Conservation (phyloP, 2,329 filamentous ascomycete genomes). For the Botrytis cinerea region DNA sequence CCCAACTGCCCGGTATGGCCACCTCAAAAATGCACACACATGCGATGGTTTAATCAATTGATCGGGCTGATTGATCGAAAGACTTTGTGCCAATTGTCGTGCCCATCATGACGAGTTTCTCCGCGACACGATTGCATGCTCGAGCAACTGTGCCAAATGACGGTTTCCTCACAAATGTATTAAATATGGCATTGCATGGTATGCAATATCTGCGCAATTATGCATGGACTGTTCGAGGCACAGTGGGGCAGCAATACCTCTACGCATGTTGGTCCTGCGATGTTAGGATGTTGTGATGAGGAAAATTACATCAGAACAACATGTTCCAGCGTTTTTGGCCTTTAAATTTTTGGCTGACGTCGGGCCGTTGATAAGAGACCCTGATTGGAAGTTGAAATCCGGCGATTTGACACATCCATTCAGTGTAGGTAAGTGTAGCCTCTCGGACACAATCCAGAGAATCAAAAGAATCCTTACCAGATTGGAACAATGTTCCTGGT, state of each 20-base stretch:
- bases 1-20: background rate
- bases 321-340: background rate
- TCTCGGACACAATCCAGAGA: background rate
- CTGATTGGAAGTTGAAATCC: background rate
- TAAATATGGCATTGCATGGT: background rate
- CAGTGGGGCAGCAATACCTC: background rate
- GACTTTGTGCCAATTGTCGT: background rate
- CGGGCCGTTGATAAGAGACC: background rate
- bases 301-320: background rate
- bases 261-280: too few relatives aligned
- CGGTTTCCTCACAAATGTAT: too few relatives aligned
- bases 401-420: background rate
- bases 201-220: background rate
- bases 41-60: background rate
- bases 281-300: background rate
- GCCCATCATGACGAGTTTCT: background rate
- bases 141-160: background rate
- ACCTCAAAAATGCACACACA: too few relatives aligned
- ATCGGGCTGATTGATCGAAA: background rate
- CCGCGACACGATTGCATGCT: background rate
- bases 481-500: background rate
- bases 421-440: background rate
- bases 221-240: background rate
- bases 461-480: background rate
- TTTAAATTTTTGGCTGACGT: background rate